These are phyloP conservation scores for Coemansia sp. DNA, from an alignment of 192 early-diverging fungal genomes.

Conservation along the genomic window DNA sequence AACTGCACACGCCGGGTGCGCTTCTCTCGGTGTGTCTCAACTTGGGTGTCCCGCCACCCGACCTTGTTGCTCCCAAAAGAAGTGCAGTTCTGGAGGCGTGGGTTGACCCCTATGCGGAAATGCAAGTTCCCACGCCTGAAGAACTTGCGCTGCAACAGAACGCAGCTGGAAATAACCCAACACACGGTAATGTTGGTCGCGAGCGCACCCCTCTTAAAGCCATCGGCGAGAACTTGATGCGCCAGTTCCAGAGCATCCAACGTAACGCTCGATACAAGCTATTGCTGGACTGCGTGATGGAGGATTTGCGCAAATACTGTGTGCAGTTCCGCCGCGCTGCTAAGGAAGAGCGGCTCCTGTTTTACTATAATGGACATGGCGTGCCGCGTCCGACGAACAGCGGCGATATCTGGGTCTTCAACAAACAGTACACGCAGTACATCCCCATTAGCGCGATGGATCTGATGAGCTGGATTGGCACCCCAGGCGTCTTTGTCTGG, in stretches of 20 bases:
- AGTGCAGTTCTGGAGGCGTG: slow-evolving; percentile 93
- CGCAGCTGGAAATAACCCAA: neutral
- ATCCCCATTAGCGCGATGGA: slow-evolving; percentile 91
- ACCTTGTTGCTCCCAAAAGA: slow-evolving; percentile 81
- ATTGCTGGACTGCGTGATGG: slow-evolving; percentile 87
- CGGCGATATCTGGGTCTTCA: slow-evolving; percentile 99
- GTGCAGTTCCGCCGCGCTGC: slow-evolving; percentile 76
- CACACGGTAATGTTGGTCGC: slow-evolving; percentile 10
- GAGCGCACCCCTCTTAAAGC: slow-evolving; percentile 34
- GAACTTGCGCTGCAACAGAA: slow-evolving; percentile 73
- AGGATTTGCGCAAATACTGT: slow-evolving; percentile 91
- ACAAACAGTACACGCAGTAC: slow-evolving; percentile 97
- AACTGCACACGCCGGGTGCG: slow-evolving; percentile 82
- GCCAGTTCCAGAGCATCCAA: slow-evolving; percentile 91
- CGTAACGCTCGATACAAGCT: slow-evolving; percentile 78
- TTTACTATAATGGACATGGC: slow-evolving; percentile 99
- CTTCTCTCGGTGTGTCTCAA: slow-evolving; percentile 90
- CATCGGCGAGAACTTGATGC: slow-evolving; percentile 88
- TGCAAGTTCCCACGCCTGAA: slow-evolving; percentile 55
- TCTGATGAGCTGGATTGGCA: slow-evolving; percentile 91
- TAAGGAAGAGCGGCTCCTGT: slow-evolving; percentile 92
- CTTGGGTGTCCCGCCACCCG: slow-evolving; percentile 94
- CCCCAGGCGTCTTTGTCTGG: slow-evolving; percentile 95
- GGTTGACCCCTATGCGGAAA: slow-evolving; percentile 83
- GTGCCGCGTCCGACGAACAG: slow-evolving; percentile 91